Evolutionary conservation across 768 basidiomycete genomes (phyloP).

Genomic region (Megacollybia marginata): DNA sequence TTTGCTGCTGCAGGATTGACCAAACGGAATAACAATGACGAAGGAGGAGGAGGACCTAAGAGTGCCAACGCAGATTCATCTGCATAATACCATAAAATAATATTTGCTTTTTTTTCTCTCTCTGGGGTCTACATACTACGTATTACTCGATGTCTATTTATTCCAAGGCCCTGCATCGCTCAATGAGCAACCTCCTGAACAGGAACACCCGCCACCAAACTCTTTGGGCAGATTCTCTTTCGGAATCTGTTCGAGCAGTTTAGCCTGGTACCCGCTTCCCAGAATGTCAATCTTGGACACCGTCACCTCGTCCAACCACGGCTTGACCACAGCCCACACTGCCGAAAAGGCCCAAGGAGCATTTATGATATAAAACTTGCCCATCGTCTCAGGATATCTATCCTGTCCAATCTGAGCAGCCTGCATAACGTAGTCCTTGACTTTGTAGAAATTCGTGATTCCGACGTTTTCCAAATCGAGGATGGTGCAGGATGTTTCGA

Average conservation of each 20-base stretch:
- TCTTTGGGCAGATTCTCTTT: constrained; percentile 80
- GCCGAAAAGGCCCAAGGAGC: constrained; percentile 88
- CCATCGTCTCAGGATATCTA: constrained; percentile 91
- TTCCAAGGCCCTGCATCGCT: constrained; percentile 95
- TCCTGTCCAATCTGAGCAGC: constrained; percentile 81
- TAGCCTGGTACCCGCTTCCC: constrained; percentile 65
- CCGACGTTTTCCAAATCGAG: constrained; percentile 70
- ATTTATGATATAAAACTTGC: constrained; percentile 98
- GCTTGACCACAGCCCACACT: constrained; percentile 86
- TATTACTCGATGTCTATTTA: not conserved
- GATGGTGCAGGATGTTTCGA: constrained; percentile 98
- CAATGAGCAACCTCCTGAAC: constrained; percentile 74
- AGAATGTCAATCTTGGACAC: constrained; percentile 92
- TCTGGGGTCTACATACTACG: not conserved
- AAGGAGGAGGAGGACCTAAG: not conserved
- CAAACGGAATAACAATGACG: constrained; percentile 15
- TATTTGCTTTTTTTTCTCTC: not conserved
- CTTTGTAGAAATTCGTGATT: constrained; percentile 76
- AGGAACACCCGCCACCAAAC: constrained; percentile 78
- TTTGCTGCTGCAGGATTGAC: constrained; percentile 66
- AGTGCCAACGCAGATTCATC: not conserved
- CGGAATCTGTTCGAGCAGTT: constrained; percentile 76
- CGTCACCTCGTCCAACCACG: constrained; percentile 93
- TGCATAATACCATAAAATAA: not conserved
- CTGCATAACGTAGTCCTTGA: constrained; percentile 83